These are phyloP conservation scores for Boletus rubropictus DNA, from an alignment of 768 basidiomycete species.

Conservation along the genomic window DNA sequence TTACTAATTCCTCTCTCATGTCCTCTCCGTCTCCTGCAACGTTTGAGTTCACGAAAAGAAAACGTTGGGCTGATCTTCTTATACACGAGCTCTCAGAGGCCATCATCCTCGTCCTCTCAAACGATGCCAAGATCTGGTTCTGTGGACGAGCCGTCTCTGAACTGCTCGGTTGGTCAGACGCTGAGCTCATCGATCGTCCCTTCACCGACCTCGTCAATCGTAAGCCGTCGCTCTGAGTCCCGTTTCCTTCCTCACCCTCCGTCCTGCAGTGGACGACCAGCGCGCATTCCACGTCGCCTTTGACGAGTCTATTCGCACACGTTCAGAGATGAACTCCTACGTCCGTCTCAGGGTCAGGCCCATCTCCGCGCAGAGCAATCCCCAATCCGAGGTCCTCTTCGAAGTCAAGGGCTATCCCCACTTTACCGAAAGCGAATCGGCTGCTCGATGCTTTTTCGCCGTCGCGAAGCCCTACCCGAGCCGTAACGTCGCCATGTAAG, in stretches of 20 bases:
- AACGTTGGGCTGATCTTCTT: constrained; percentile 80
- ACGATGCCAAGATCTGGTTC: constrained; percentile 58
- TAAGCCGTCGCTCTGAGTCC: constrained; percentile 28
- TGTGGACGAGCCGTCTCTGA: constrained; percentile 64
- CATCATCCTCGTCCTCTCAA: constrained; percentile 62
- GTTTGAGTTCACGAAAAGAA: constrained; percentile 84
- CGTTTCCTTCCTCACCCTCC: not conserved
- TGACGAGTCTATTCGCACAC: constrained; percentile 46
- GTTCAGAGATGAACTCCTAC: constrained; percentile 50
- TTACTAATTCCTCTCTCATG: not conserved
- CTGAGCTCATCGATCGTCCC: constrained; percentile 64
- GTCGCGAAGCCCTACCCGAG: constrained; percentile 75
- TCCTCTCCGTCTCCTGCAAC: constrained; percentile 18
- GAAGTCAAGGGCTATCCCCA: constrained; percentile 67
- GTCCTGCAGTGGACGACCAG: constrained; percentile 51
- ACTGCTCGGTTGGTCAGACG: constrained; percentile 71
- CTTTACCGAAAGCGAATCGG: constrained; percentile 33
- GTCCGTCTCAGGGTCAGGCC: constrained; percentile 54
- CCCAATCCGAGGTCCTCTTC: constrained; percentile 52
- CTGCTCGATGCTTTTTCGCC: constrained; percentile 62
- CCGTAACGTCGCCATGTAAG: constrained; percentile 63
- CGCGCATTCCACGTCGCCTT: constrained; percentile 43
- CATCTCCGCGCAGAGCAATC: constrained; percentile 20
- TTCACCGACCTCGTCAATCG: constrained; percentile 61
- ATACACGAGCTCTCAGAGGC: constrained; percentile 71